Evolutionary conservation across 768 basidiomycete genomes (phyloP).

Genomic region (Trametes cinnabarina): DNA sequence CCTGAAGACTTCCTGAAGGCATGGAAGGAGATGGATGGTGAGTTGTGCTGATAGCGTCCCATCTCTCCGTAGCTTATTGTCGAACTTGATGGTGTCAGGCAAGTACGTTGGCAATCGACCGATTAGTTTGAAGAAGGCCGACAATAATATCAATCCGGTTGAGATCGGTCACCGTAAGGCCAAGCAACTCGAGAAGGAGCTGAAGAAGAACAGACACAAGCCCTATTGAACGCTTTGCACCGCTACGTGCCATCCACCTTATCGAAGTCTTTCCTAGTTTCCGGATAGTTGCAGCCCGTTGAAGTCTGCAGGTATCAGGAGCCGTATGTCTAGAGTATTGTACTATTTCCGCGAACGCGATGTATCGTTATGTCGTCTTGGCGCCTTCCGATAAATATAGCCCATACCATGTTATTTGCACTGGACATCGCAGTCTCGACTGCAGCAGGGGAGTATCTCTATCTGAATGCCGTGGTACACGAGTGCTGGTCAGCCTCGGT

Average conservation of each 20-base stretch:
- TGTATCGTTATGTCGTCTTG: no score
- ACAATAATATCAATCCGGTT: conserved; percentile 83
- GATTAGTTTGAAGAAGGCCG: conserved; percentile 94
- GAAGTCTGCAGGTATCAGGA: not conserved
- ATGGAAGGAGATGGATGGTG: conserved; percentile 99
- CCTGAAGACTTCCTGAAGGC: conserved; percentile 98
- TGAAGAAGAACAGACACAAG: conserved; percentile 84
- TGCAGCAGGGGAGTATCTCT: no score
- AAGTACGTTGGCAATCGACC: conserved; percentile 99
- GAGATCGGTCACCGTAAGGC: conserved; percentile 94
- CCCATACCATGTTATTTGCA: no score
- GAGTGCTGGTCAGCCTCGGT: no score
- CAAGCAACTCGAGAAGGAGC: conserved; percentile 80
- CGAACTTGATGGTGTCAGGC: conserved; percentile 52
- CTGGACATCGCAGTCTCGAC: no score
- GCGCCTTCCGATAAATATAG: no score
- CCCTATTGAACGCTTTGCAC: conserved; percentile 54
- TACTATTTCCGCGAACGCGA: not conserved
- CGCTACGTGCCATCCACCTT: not conserved
- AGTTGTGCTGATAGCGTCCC: conserved; percentile 28
- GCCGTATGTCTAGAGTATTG: not conserved
- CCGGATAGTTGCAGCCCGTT: conserved; percentile 17
- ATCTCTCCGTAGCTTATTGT: no score
- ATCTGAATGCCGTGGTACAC: no score
- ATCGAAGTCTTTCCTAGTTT: no score